These are phyloP conservation scores for Acorus calamus DNA, from an alignment of 106 monocot genomes.

Conservation along the genomic window DNA sequence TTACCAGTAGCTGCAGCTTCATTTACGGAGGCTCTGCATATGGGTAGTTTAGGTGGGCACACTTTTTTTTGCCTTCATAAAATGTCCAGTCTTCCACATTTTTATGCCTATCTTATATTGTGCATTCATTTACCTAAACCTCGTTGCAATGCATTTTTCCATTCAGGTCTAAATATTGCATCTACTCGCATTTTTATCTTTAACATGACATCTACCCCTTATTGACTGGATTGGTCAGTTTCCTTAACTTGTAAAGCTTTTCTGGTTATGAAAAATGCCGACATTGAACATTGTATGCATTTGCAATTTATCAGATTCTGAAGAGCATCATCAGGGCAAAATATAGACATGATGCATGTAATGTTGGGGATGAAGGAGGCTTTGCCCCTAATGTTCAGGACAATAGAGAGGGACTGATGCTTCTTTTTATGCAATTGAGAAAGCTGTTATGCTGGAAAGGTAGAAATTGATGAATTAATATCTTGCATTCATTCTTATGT, in stretches of 20 bases:
- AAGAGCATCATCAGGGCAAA: slow-evolving; percentile 95
- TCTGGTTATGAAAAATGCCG: no score
- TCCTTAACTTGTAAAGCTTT: no score
- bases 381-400: slow-evolving; percentile 98
- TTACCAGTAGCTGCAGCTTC: slow-evolving; percentile 87
- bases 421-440: slow-evolving; percentile 91
- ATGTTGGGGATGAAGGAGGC: slow-evolving; percentile 99
- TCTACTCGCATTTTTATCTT: no score
- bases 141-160: no score
- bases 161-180: no score
- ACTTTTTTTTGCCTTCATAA: no score
- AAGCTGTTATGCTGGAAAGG: slow-evolving; percentile 91
- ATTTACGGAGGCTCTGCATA: slow-evolving; percentile 81
- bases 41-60: slow-evolving; percentile 83
- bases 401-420: slow-evolving; percentile 77
- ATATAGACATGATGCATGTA: slow-evolving; percentile 99
- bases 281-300: not conserved
- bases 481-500: not conserved
- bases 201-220: no score
- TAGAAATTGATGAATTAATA: not conserved
- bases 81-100: no score
- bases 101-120: no score
- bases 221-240: no score
- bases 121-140: no score
- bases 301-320: slow-evolving; percentile 71